phyloP scores from a whole-genome alignment of 139 green algal genomes.

The Chlamydomonas asymmetrica region DNA sequence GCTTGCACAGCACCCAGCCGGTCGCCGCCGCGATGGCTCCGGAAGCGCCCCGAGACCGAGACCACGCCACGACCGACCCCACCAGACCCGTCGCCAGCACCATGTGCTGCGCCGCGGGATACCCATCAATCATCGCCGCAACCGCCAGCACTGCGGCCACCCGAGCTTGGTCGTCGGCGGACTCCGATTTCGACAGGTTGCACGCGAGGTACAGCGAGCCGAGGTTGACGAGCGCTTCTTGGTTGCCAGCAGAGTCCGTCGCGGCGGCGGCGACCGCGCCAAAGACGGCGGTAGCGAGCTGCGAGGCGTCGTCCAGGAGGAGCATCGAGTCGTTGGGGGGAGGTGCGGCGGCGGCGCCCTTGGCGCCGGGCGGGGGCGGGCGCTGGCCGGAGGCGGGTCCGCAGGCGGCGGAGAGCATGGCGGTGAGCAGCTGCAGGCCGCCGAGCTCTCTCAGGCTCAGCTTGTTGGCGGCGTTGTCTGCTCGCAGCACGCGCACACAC shows the following conservation, averaged over 20 bases:
- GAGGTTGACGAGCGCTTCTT: conserved; percentile 12
- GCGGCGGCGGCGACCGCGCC: conserved; percentile 21
- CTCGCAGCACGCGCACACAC: too few relatives aligned
- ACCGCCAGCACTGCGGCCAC: conserved; percentile 2
- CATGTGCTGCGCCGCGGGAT: neutral
- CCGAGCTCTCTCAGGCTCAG: conserved; percentile 39
- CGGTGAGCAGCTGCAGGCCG: conserved; percentile 27
- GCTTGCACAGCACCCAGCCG: too few relatives aligned
- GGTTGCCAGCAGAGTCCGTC: conserved; percentile 34
- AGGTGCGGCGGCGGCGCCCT: neutral
- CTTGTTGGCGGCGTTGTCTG: conserved; percentile 51
- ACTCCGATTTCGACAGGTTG: neutral
- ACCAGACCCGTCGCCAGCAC: neutral
- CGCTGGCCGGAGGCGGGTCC: neutral
- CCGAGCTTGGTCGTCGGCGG: neutral
- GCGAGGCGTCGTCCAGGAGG: conserved; percentile 10
- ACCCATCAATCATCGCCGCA: neutral
- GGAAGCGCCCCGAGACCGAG: neutral
- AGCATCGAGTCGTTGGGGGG: neutral
- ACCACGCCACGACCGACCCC: neutral
- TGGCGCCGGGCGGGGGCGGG: neutral
- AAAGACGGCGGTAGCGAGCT: conserved; percentile 20
- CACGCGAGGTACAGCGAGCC: conserved; percentile 27
- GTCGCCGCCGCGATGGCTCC: neutral
- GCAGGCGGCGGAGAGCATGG: conserved; percentile 20